Evolutionary conservation across 2,329 filamentous ascomycete genomes (phyloP), one percentile per base, ranked within the genome.

Genomic region (Trichoderma semiorbis): DNA sequence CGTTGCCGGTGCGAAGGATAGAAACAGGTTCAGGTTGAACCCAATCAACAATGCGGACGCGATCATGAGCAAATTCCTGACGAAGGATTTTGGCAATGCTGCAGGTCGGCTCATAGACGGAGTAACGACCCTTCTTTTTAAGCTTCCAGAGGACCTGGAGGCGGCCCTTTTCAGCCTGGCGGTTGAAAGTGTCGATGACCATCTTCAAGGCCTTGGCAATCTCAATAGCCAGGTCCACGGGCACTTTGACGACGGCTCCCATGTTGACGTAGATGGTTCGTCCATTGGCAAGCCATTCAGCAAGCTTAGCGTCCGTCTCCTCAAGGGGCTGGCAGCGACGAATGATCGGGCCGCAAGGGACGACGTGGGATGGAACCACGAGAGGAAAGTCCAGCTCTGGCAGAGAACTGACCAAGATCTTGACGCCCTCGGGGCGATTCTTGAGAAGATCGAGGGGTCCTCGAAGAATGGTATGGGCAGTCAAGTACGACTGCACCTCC

Each of bases 231-330:
- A 83, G 79, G 0, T 78, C 75, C 3, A 80, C 76, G 0, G 78
- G 75, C 5, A 80, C 75, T 0, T 74, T 75, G 61, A 79, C 76
- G 3, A 82, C 78, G 0, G 84, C 84, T 0, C 86, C 86, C 1
- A 87, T 76, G 72, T 85, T 86, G 39, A 88, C 79, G n/a, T 85
- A 80, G 0, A 88, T 76, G 0, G 84, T 87, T 3, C 84, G 83
- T 0, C 78, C 78, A 3, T 77, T 75, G 1, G 75, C 73, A 4
- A 87, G 78, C 86, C 86, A 88, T 1, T 58, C 57, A 1, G 77
- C 75, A 10, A 88, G 76, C n/a, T 82, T 79, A 0, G 82, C 78
- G 36, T 86, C 84, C 0, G 77, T 73, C 2, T 81, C 77, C 14
- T 76, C 61, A 0, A 86, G 78, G 0, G 81, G 71, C 0, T 74